Percentiles rank a stretch among this genome's conserved stretches.
Conservation (phyloP, 225 moss, liverwort and hornwort genomes). For the Sphagnum tenellum region DNA sequence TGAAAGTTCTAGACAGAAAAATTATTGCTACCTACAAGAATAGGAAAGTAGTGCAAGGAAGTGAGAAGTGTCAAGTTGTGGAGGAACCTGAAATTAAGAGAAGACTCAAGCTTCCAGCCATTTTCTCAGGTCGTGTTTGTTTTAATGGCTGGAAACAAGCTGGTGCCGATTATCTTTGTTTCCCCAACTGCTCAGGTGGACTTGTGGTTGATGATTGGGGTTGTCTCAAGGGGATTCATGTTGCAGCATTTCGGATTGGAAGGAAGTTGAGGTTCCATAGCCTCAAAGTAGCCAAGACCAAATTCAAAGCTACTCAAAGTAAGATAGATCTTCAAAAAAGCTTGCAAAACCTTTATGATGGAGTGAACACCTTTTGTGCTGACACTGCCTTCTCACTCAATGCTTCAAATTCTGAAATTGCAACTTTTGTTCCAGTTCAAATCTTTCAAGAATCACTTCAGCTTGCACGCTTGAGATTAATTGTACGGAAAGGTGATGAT, state of each 20-base stretch:
- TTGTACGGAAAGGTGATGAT: constrained; percentile 16
- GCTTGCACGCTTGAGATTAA: constrained; percentile 23
- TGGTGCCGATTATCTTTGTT: constrained; percentile 38
- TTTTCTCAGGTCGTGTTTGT: constrained; percentile 38
- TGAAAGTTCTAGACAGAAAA: constrained; percentile 20
- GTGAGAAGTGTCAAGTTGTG: too few species aligned
- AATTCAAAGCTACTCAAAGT: constrained; percentile 5
- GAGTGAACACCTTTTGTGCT: constrained; percentile 19
- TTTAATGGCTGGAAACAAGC: constrained; percentile 45
- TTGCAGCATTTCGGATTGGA: constrained; percentile 28
- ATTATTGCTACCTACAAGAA: constrained; percentile 24
- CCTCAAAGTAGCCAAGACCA: constrained; percentile 8
- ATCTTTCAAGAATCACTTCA: constrained; percentile 43
- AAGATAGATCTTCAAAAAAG: constrained; percentile 15
- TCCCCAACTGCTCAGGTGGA: constrained; percentile 30
- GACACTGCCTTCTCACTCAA: constrained; percentile 20
- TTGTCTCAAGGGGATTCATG: constrained; percentile 33
- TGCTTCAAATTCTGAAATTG: constrained; percentile 27
- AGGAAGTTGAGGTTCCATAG: constrained; percentile 12
- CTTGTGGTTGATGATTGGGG: constrained; percentile 46
- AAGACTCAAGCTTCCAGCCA: constrained; percentile 25
- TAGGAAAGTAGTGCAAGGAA: not conserved
- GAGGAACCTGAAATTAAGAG: constrained; percentile 19
- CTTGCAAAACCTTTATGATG: constrained; percentile 21
- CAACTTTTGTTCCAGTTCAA: constrained; percentile 38